A percentile compares a stretch with the other conserved stretches of the same genome.
phyloP scores from a whole-genome alignment of 345 rosid species.

The Kandelia obovata region DNA sequence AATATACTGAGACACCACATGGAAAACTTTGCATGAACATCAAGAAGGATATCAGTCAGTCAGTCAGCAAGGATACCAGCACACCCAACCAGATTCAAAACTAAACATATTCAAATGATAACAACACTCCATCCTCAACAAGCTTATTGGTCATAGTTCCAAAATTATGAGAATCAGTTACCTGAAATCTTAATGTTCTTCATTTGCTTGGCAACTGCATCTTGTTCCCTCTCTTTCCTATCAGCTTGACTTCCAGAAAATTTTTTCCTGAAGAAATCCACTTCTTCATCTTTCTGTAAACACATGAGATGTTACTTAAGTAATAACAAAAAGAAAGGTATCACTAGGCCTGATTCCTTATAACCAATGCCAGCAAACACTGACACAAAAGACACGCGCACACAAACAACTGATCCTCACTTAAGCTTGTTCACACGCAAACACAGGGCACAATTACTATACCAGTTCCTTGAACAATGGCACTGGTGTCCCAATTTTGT shows the following conservation, averaged over 20 bases:
- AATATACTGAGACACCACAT: too few species aligned
- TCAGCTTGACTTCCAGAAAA: slow-evolving; percentile 92
- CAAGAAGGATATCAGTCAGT: too few species aligned
- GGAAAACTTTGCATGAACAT: too few species aligned
- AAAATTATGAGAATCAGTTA: slow-evolving; percentile 1
- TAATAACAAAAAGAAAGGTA: slow-evolving; percentile 2
- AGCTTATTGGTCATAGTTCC: background rate
- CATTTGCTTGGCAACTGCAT: slow-evolving; percentile 56
- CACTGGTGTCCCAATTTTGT: slow-evolving; percentile 66
- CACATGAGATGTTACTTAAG: background rate
- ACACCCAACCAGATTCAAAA: too few species aligned
- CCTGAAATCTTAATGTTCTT: slow-evolving; percentile 65
- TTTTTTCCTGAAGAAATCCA: slow-evolving; percentile 54
- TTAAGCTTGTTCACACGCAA: background rate
- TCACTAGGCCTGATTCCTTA: background rate
- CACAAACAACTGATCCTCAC: background rate
- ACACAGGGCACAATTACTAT: slow-evolving; percentile 9
- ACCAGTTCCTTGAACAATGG: slow-evolving; percentile 85
- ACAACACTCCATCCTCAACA: too few species aligned
- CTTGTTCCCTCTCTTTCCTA: slow-evolving; percentile 56
- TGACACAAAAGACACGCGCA: background rate
- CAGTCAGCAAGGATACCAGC: too few species aligned
- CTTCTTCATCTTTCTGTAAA: slow-evolving; percentile 61
- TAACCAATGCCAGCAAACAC: background rate
- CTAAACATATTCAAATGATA: too few species aligned